Conservation (phyloP, 768 basidiomycete genomes). For the Lentinula raphanica region DNA sequence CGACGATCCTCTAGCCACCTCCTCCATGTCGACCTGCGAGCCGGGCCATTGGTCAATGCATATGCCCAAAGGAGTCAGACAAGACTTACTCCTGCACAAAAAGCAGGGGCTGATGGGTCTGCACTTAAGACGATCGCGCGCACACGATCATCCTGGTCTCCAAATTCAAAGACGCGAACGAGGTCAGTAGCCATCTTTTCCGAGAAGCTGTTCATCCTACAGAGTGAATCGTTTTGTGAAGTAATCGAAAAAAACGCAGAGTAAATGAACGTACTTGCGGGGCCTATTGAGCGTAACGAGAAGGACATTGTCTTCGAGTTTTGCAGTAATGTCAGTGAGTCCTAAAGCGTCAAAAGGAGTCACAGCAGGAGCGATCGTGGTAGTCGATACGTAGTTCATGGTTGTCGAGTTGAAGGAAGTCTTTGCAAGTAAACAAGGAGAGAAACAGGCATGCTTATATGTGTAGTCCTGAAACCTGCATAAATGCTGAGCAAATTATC, state of each 20-base stretch:
- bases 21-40: background rate
- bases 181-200: slow-evolving; percentile 31
- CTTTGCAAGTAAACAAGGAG: background rate
- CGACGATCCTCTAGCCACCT: slow-evolving; percentile 44
- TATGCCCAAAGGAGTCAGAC: background rate
- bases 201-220: slow-evolving; percentile 43
- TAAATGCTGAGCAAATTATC: background rate
- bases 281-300: slow-evolving; percentile 42
- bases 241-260: background rate
- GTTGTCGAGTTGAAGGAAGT: background rate
- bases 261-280: slow-evolving; percentile 33
- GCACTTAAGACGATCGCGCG: slow-evolving; percentile 49
- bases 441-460: background rate
- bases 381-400: background rate
- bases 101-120: slow-evolving; percentile 45
- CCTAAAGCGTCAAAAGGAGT: slow-evolving; percentile 24
- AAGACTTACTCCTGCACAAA: slow-evolving; percentile 45
- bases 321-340: slow-evolving; percentile 36
- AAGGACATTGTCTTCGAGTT: slow-evolving; percentile 38
- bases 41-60: no score
- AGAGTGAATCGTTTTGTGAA: background rate
- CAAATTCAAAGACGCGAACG: slow-evolving; percentile 37
- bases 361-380: background rate
- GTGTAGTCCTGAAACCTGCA: background rate
- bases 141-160: slow-evolving; percentile 50